Base-by-base conservation (phyloP, 2,329 filamentous ascomycete species). In the Fusarium coicis region DNA sequence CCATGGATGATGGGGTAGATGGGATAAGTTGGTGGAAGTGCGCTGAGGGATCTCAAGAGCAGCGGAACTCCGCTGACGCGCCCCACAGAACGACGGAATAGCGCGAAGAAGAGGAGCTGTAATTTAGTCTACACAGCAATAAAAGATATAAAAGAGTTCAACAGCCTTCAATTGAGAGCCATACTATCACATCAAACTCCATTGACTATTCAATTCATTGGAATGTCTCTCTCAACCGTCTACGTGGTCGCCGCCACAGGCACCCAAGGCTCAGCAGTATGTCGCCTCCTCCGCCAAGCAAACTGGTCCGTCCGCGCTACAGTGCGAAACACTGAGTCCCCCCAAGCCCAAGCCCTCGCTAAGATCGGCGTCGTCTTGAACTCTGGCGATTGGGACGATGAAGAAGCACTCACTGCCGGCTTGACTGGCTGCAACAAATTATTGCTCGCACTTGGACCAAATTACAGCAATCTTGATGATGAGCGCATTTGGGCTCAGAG, bases 401-500 rank as follows among this genome's bases (percentile, higher is more conserved):
- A 64, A 4, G 44, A 62, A 5, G 56, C 61, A 1, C 61, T 64
- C 2, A 12, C 21, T 26, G 6, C 32, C 0, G 61, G 61, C 1
- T 7, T 64, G 1, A 4, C 12, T 3, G 37, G 57, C 4, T 64
- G 61, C 10, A 19, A 44, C 5, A 64, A 64, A 5, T 0, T 64
- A 0, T 63, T 63, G 10, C 16, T 64, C 2, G 56, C 39, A 3
- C 21, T 64, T 15, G 16, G 30, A 2, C 61, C 56, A 1, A 64
- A 64, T 8, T 64, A 62, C 2, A 28, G 21, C 10, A 47, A 64
- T 19, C 39, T 63, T 1, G 56, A 62, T 3, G 56, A 64, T 6
- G 61, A 64, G 18, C 56, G 61, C 2, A 28, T 64, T 2, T 64
- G 61, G 61, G 61, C 61, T 2, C 61, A 64, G 4, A 64, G 34